Conservation (phyloP, 495 filamentous ascomycete species). For the Tricharina praecox region DNA sequence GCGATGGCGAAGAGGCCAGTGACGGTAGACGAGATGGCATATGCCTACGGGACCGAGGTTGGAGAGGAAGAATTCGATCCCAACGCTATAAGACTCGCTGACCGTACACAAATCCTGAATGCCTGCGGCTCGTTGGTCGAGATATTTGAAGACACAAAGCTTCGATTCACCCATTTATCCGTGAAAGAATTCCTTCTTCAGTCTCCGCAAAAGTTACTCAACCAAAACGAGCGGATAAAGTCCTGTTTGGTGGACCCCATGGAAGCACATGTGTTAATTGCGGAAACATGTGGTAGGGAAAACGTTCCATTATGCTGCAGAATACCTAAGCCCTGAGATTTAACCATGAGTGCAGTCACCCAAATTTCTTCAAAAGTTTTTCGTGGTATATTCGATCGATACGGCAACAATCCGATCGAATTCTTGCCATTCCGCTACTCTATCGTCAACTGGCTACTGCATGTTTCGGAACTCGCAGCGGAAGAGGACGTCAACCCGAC, state of each 20-base stretch:
- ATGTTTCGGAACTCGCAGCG: not conserved
- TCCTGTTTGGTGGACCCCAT: not conserved
- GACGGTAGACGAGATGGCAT: conserved; percentile 1
- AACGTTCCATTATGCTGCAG: not conserved
- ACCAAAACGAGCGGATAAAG: not conserved
- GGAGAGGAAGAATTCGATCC: conserved; percentile 4
- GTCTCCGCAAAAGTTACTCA: not conserved
- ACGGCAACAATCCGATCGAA: not conserved
- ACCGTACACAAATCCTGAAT: not conserved
- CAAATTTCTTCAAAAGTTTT: not conserved
- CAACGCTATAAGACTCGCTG: not conserved
- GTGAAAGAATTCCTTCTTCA: conserved; percentile 10
- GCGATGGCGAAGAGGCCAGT: conserved; percentile 7
- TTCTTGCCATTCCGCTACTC: not conserved
- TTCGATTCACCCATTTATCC: conserved; percentile 7
- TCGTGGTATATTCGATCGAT: not conserved
- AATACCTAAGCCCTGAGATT: not conserved
- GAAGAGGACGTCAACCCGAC: not conserved
- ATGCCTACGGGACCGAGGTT: not conserved
- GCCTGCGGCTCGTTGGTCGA: conserved; percentile 6
- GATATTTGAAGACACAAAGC: not conserved
- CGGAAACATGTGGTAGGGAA: not conserved
- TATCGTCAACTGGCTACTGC: not conserved
- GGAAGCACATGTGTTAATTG: not conserved
- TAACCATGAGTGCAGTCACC: not conserved